Conservation (phyloP, 1,284 basidiomycete genomes). For the Ustilago trichophora region DNA sequence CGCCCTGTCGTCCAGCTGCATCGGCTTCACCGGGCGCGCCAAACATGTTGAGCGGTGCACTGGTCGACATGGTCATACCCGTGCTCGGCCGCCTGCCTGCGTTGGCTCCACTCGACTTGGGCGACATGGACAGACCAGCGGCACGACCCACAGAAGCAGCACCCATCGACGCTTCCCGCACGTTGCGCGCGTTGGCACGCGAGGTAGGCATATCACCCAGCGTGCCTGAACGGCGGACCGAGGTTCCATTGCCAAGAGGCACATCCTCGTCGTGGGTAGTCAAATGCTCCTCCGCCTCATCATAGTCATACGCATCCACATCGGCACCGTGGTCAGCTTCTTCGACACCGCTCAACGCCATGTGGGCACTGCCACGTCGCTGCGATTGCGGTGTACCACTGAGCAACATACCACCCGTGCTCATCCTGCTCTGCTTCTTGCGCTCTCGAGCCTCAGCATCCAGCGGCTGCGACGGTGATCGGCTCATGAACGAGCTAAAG, state of each 20-base stretch:
- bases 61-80: conserved; percentile 36
- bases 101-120: conserved; percentile 17
- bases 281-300: conserved; percentile 22
- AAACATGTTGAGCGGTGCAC: conserved; percentile 43
- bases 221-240: conserved; percentile 43
- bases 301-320: conserved; percentile 21
- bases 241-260: conserved; percentile 18
- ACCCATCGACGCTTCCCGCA: conserved; percentile 22
- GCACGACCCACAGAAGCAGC: conserved; percentile 44
- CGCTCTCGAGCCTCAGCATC: conserved; percentile 52
- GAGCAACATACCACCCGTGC: conserved; percentile 50
- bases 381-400: conserved; percentile 12
- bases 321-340: conserved; percentile 17
- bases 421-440: conserved; percentile 55
- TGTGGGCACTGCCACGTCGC: conserved; percentile 32
- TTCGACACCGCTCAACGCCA: conserved; percentile 25
- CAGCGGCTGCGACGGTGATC: conserved; percentile 51
- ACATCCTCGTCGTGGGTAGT: conserved; percentile 27
- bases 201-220: conserved; percentile 39
- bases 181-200: conserved; percentile 8
- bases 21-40: conserved; percentile 7
- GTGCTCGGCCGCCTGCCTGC: conserved; percentile 22
- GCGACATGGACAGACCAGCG: conserved; percentile 42
- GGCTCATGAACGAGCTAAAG: conserved; percentile 58
- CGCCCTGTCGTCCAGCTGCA: conserved; percentile 4